Base-by-base conservation (phyloP, 345 rosid species). In the Citrus medica region DNA sequence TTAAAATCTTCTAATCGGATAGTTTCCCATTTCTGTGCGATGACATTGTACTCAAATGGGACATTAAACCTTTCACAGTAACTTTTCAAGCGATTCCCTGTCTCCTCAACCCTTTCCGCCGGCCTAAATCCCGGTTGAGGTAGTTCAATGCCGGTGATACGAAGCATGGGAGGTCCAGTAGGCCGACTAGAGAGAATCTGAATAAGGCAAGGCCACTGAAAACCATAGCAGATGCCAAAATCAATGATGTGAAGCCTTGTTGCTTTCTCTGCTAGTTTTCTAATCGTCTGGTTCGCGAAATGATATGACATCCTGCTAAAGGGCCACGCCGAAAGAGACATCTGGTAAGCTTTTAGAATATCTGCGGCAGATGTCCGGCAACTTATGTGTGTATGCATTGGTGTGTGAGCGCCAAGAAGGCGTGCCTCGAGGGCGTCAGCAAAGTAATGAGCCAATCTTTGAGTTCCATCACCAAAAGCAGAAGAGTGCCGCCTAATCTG, bases 51-150 rank as follows among this genome's bases (percentile, higher is more conserved):
- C 81, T 90, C 86, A 19, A 90, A 92, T 0, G 93, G 92, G 17
- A 92, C 94, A 0, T 84, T 80, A 66, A 90, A 89, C 76, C 88
- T 80, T 68, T 90, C 85, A 48, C 92, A 90, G 62, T 87, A 92
- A 70, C 88, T 84, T 62, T 81, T 77, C 4, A 93, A 83, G 46
- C 98, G 84, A 13, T 81, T 79, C 7, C 93, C 92, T 0, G 98
- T 93, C 76, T 93, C 98, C 56, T 90, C 90, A 0, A 93, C 90
- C 78, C 92, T 84, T 72, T 89, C 90, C 0, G 92, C 75, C 13
- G 98, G 98, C 10, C 90, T 86, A 80, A 92, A 92, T 12, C 98
- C 98, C 0, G 91, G 86, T 78, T 93, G 98, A n/a, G 97, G 98
- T 48, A 90, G 85, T 82, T 93, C 97, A 46, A 93, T 87, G 27